Percentiles rank a stretch among this genome's conserved stretches.
Evolutionary conservation across 305 asterid species (phyloP).

Genomic region (Caryopteris hybrid): DNA sequence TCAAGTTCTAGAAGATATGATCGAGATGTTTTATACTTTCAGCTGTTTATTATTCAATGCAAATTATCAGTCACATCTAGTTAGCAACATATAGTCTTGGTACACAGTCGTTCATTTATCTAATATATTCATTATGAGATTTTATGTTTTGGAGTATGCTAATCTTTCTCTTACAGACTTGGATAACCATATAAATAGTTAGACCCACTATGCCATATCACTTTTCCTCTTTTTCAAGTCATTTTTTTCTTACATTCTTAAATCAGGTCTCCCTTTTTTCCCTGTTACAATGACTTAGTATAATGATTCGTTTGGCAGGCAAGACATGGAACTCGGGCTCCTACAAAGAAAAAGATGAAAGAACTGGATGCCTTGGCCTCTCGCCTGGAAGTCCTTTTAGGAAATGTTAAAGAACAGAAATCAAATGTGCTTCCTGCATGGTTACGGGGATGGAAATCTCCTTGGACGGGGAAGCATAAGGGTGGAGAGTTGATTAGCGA

Average conservation of each 20-base stretch:
- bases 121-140: neutral
- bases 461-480: slow-evolving; percentile 78
- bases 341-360: slow-evolving; percentile 82
- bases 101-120: neutral
- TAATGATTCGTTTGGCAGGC: slow-evolving; percentile 51
- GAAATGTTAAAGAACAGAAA: slow-evolving; percentile 41
- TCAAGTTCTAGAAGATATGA: neutral
- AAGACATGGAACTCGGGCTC: slow-evolving; percentile 96
- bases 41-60: neutral
- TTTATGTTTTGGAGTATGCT: neutral
- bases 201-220: neutral
- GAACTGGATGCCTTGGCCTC: slow-evolving; percentile 57
- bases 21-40: neutral
- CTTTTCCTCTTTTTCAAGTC: neutral
- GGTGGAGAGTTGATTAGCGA: slow-evolving; percentile 78
- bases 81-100: neutral
- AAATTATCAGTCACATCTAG: neutral
- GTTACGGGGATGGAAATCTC: slow-evolving; percentile 80
- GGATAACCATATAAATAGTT: neutral
- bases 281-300: neutral
- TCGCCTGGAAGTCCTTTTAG: slow-evolving; percentile 53
- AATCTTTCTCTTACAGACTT: neutral
- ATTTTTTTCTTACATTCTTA: neutral
- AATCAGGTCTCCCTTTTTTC: neutral
- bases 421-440: slow-evolving; percentile 57